Percentiles rank a stretch among this genome's conserved stretches.
Conservation (phyloP, 441 rosid genomes). For the Brassica balearica region DNA sequence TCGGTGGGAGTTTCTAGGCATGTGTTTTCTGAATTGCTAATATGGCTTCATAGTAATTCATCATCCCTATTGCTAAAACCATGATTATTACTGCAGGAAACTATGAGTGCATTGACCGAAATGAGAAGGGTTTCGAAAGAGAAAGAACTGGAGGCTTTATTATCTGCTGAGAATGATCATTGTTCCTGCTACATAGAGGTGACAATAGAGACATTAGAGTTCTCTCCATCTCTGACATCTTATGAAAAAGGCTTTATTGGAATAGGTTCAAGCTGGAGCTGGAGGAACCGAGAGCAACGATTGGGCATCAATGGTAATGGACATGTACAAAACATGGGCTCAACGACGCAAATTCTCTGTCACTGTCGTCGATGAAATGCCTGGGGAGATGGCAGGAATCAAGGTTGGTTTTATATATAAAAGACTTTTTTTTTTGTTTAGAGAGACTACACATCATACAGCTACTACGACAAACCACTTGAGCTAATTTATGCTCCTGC, state of each 20-base stretch:
- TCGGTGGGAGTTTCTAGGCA: slow-evolving; percentile 93
- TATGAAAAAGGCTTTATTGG: slow-evolving; percentile 27
- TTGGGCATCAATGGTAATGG: slow-evolving; percentile 97
- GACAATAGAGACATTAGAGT: slow-evolving; percentile 12
- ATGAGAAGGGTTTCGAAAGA: slow-evolving; percentile 88
- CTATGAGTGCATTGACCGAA: slow-evolving; percentile 62
- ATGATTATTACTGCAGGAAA: slow-evolving; percentile 60
- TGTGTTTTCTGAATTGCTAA: slow-evolving; percentile 43
- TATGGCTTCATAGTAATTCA: background rate
- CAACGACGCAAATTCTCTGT: slow-evolving; percentile 69
- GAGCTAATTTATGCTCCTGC: slow-evolving; percentile 2
- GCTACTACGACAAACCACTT: background rate
- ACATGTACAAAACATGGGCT: slow-evolving; percentile 94
- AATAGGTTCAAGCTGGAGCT: slow-evolving; percentile 96
- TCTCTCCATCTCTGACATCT: slow-evolving; percentile 11
- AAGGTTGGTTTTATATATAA: slow-evolving; percentile 59
- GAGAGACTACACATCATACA: background rate
- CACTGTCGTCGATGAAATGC: slow-evolving; percentile 83
- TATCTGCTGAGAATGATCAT: slow-evolving; percentile 80
- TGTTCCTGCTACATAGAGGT: slow-evolving; percentile 93
- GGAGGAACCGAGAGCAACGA: slow-evolving; percentile 99
- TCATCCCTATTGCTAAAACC: slow-evolving; percentile 9
- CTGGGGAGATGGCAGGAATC: slow-evolving; percentile 94
- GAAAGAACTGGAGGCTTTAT: slow-evolving; percentile 93
- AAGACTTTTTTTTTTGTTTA: no score